Evolutionary conservation across 305 asterid genomes (phyloP).

Genomic region (Solanum chacoense): DNA sequence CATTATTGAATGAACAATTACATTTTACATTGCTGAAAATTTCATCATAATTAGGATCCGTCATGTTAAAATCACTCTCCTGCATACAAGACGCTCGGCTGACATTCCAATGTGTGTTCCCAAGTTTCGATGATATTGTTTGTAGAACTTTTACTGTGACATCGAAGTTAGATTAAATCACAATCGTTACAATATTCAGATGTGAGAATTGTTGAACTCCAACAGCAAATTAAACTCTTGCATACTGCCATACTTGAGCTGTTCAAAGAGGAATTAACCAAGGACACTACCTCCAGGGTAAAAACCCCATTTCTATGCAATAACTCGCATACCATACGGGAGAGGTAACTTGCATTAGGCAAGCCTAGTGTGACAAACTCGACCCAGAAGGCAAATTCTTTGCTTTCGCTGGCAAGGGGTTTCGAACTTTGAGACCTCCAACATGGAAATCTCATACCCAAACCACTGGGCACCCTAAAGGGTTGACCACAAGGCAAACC

Average conservation of each 20-base stretch:
- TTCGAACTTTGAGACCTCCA: not conserved
- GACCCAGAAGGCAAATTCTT: not conserved
- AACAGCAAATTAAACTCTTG: not conserved
- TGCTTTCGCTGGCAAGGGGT: not conserved
- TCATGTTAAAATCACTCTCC: not conserved
- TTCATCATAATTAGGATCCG: not conserved
- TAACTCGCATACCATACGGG: not conserved
- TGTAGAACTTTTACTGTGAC: not conserved
- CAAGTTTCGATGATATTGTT: not conserved
- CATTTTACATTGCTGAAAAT: not conserved
- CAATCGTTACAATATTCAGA: not conserved
- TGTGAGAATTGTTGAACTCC: not conserved
- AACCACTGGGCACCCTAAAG: not conserved
- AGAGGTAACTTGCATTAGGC: not conserved
- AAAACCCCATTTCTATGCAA: not conserved
- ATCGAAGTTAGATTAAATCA: not conserved
- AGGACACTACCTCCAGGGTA: not conserved
- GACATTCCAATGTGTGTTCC: not conserved
- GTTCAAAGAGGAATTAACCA: too few relatives aligned
- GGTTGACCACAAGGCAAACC: too few relatives aligned
- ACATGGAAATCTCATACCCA: not conserved
- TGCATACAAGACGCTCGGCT: not conserved
- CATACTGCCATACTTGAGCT: too few relatives aligned
- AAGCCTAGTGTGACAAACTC: not conserved
- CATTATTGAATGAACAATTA: not conserved